Base-by-base conservation (phyloP, 2,329 filamentous ascomycete genomes). In the Xylariomycetidae sp. region DNA sequence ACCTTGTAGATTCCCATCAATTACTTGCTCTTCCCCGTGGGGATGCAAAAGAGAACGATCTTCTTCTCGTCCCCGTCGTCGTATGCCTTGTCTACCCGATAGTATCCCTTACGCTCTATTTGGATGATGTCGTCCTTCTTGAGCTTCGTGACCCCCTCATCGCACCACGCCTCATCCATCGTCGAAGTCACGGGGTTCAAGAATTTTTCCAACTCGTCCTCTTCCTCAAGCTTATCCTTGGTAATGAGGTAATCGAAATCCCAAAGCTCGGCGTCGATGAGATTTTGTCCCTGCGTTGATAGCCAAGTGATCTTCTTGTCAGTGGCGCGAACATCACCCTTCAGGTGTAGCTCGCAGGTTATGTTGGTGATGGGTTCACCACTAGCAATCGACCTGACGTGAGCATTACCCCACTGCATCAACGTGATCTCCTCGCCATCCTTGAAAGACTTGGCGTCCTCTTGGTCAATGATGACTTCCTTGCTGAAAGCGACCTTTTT, bases 291-390 rank as follows among this genome's bases (percentile, higher is more conserved):
- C 46, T 86, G 77, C 1, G 74, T 76, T 2, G 87, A 82, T 30
- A 97, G 69, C 90, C 90, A 97, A 1, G 89, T 96, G 23, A 97
- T 79, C 72, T 97, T 97, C 78, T 96, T 96, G 54, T 88, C 81
- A 0, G 90, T 97, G 56, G 86, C 83, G 72, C 94, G 95, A 61
- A 97, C 86, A 59, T 97, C 90, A 36, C 90, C 89, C 51, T 85
- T 79, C 31, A 96, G 77, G 62, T 97, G 84, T n/a, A 96, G 77
- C 63, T 95, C 87, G 34, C 92, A 70, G 37, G 85, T 83, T 25
- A 95, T 71, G 22, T 66, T 69, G 10, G 80, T 82, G 50, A 95
- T 80, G 30, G 76, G 67, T 33, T 69, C 69, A 13, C 63, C 61
- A 20, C 67, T 66, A 30, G 75, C 69, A 41, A 87, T 77, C 39